Evolutionary conservation across 1,139 yeast genomes (phyloP), one percentile per base, ranked within the genome.

Genomic region (Keqinozyma sinolaborantium): DNA sequence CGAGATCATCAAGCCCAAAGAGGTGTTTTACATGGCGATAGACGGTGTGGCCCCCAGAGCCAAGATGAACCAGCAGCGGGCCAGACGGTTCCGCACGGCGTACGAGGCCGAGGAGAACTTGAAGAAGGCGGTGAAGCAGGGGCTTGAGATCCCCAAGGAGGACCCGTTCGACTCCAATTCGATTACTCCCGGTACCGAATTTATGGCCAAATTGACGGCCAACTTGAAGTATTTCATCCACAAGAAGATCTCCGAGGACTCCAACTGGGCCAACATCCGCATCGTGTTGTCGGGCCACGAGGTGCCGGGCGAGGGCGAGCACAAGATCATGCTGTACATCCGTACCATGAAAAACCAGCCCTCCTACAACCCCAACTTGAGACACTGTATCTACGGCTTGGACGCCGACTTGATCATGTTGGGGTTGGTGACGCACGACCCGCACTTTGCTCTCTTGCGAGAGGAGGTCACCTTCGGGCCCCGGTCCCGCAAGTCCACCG

Each of bases 31-130:
- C 58, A 90, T 94, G 95, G 98, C 99, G 4, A 88, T 94, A 41
- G 99, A 94, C 63, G 99, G 99, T 45, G 99, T 94, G 31, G 98
- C 98, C 1, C 99, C 99, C 14, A 70, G 98, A 51, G 98, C 98
- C 27, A 92, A 92, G 59, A 90, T 94, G 97, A 94, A 94, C 59
- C 98, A 92, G 58, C 99, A 92, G 60, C 76, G 99, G 45, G 79
- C 95, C 2, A 79, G 99, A 64, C 79, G 99, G 55, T 92, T 92
- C 60, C 72, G 96, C 47, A 78, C 95, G n/a, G 97, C 97, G 0
- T 78, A 81, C 51, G 98, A 92, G 44, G 97, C 97, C 6, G 79
- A 84, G 47, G 37, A 78, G 46, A 79, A 79, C 34, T 57, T 85
- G 51, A 67, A 69, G 37, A 77, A 79, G 51, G 92, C 90, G 4